A percentile compares a stretch with the other conserved stretches of the same genome.
Conservation (phyloP, 352 stramenopile genomes). For the Globisporangium parvum region DNA sequence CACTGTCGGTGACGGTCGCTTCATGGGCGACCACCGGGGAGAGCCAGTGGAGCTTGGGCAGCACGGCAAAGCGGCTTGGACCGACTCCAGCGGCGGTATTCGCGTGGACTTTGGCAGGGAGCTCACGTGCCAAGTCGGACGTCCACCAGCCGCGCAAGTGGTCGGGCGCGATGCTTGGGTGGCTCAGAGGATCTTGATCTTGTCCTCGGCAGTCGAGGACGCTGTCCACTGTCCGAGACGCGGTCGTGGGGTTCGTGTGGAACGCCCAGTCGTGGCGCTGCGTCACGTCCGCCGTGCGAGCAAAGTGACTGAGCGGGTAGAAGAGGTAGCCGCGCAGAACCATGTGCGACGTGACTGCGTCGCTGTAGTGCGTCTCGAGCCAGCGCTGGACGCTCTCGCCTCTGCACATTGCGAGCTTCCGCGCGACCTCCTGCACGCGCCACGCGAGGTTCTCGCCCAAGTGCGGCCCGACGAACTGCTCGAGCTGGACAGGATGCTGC, state of each 20-base stretch:
- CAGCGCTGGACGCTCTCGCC: constrained; percentile 47
- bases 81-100: constrained; percentile 21
- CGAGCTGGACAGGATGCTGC: constrained; percentile 23
- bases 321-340: constrained; percentile 63
- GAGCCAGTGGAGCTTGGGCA: constrained; percentile 70
- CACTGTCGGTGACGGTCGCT: constrained; percentile 4
- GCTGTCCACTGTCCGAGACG: background rate
- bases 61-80: constrained; percentile 47
- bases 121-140: constrained; percentile 34
- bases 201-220: too few relatives aligned
- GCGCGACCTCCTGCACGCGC: constrained; percentile 55
- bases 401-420: constrained; percentile 57
- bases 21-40: constrained; percentile 38
- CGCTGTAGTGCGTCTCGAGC: constrained; percentile 45
- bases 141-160: constrained; percentile 74
- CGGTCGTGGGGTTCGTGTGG: constrained; percentile 22
- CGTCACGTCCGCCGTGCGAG: constrained; percentile 37
- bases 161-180: constrained; percentile 28
- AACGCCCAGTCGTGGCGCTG: constrained; percentile 40
- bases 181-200: too few relatives aligned
- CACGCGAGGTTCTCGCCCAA: constrained; percentile 69
- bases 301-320: constrained; percentile 44
- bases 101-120: constrained; percentile 27
- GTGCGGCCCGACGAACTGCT: constrained; percentile 69
- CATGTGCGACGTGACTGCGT: constrained; percentile 47